Base-by-base conservation (phyloP, 2,329 filamentous ascomycete species). In the Colletotrichum cordylinicola region DNA sequence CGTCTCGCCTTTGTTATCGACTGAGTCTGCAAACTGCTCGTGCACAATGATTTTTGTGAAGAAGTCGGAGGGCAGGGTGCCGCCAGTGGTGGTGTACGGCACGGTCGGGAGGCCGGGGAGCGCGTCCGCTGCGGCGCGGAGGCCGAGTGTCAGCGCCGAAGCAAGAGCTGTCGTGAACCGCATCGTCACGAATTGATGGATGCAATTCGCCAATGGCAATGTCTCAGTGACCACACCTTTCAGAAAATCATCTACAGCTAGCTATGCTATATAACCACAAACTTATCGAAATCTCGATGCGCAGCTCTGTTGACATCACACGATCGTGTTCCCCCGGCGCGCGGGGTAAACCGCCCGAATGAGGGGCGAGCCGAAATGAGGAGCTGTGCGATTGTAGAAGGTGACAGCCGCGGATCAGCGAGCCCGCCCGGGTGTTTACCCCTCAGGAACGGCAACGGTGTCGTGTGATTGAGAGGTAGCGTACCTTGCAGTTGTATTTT, bases 1-100 rank as follows among this genome's bases (percentile, higher is more conserved):
- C 1, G 88, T 91, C 76, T 87, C 83, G 27, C 90, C 90, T 10
- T 81, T 70, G 1, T 83, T 80, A 78, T 92, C 86, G 7, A 85
- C 84, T 1, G 80, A 74, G 8, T 86, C 77, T 2, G 85, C 83
- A 79, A 85, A 88, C 5, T 79, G 79, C 4, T 78, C 72, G 75
- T 91, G 86, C 12, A 91, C 86, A 15, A 89, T 78, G 64, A 91
- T 85, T 5, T 78, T 79, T 33, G 80, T 80, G 18, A 84, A 66
- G 24, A 74, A 73, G 6, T 74, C 78, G 58, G 85, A 78, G 1
- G 78, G 72, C 39, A 84, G 84, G 4, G 76, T 71, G n/a, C 80
- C 80, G 27, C 67, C 74, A 3, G 80, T 77, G 10, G 77, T 31
- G 7, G 77, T 80, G 77, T 84, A 85, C 1, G 84, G 83, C 8